These are phyloP conservation scores for Mycena maculata DNA, from an alignment of 768 basidiomycete genomes.

Conservation along the genomic window DNA sequence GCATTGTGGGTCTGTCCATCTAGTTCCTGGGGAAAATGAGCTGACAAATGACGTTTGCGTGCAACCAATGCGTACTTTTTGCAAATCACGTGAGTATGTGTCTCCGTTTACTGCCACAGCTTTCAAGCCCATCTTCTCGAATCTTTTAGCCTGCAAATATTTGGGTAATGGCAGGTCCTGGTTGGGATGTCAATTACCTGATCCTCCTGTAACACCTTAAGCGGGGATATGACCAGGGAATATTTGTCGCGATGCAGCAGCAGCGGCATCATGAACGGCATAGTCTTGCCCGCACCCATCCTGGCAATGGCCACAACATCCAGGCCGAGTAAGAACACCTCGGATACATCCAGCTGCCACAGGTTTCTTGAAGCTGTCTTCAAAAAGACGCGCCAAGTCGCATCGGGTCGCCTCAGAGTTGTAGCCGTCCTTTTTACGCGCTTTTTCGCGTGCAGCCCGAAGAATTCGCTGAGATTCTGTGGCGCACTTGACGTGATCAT, in stretches of 20 bases:
- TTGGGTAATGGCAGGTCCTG: no score
- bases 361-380: constrained; percentile 29
- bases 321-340: constrained; percentile 48
- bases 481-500: constrained; percentile 6
- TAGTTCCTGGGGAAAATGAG: background rate
- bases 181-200: no score
- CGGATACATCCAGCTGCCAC: constrained; percentile 54
- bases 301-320: constrained; percentile 49
- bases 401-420: constrained; percentile 32
- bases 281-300: constrained; percentile 51
- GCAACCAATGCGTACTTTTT: background rate
- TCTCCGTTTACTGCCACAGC: constrained; percentile 51
- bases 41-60: no score
- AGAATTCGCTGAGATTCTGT: background rate
- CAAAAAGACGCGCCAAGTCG: constrained; percentile 26
- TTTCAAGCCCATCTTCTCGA: constrained; percentile 42
- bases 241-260: constrained; percentile 38
- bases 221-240: constrained; percentile 48
- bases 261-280: constrained; percentile 49
- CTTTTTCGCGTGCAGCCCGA: constrained; percentile 18
- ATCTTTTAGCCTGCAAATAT: constrained; percentile 38
- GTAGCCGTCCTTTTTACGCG: constrained; percentile 25
- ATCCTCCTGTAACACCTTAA: constrained; percentile 51
- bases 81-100: constrained; percentile 41
- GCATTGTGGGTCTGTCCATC: background rate